Percentiles rank a stretch among this genome's conserved stretches.
phyloP scores from a whole-genome alignment of 2,329 filamentous ascomycete genomes.

The Ophiostoma pallidulum region DNA sequence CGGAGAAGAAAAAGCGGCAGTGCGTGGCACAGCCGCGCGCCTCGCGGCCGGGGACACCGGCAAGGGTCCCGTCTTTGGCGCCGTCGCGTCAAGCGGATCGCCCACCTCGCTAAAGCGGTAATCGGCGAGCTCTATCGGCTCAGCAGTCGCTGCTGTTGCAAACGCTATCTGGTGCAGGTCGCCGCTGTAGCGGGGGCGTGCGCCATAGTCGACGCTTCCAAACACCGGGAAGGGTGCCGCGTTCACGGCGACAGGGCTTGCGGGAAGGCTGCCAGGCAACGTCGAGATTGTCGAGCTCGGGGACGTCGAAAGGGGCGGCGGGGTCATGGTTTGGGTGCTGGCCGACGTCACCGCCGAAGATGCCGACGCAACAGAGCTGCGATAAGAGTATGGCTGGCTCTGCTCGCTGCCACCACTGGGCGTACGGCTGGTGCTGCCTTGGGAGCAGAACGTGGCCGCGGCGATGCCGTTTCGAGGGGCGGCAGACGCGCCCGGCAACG shows the following conservation, averaged over 20 bases:
- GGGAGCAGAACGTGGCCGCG: not conserved
- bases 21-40: too few relatives aligned
- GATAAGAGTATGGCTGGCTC: not conserved
- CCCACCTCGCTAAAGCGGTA: too few relatives aligned
- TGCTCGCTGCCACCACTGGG: not conserved
- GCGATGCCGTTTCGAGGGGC: not conserved
- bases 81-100: too few relatives aligned
- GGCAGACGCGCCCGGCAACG: not conserved
- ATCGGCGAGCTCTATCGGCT: not conserved
- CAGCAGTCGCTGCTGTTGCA: not conserved
- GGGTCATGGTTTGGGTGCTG: not conserved
- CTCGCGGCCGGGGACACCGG: too few relatives aligned
- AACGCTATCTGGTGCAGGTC: not conserved
- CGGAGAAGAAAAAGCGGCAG: too few relatives aligned
- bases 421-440: too few relatives aligned
- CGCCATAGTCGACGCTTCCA: not conserved
- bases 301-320: constrained; percentile 19
- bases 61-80: too few relatives aligned
- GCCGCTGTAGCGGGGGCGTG: not conserved
- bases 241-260: not conserved
- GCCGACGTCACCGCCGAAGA: not conserved
- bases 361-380: constrained; percentile 6
- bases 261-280: not conserved
- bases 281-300: not conserved
- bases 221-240: not conserved